phyloP scores from a whole-genome alignment of 106 monocot species.

The Chionographis japonica region DNA sequence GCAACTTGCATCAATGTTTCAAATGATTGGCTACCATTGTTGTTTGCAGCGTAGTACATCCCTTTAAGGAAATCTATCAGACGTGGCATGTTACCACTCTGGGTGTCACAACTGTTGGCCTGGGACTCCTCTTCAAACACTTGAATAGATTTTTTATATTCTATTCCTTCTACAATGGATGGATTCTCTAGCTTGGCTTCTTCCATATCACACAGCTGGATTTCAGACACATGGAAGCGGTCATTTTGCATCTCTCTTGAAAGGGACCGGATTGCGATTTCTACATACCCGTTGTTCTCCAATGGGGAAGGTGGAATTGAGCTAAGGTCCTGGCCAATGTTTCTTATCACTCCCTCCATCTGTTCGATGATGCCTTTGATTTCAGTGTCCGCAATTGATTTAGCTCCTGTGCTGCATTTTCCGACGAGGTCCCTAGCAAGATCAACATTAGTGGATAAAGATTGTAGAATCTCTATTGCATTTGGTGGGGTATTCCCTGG shows the following conservation, averaged over 20 bases:
- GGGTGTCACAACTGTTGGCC: neutral
- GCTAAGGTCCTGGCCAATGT: conserved; percentile 39
- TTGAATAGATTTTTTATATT: neutral
- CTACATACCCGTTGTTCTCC: conserved; percentile 20
- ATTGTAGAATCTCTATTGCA: conserved; percentile 19
- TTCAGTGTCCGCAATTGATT: conserved; percentile 14
- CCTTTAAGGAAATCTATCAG: conserved; percentile 47
- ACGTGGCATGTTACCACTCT: conserved; percentile 22
- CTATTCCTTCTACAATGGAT: neutral
- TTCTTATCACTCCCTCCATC: conserved; percentile 30
- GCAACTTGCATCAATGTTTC: conserved; percentile 12
- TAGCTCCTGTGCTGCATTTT: conserved; percentile 20
- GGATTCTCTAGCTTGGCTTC: conserved; percentile 1
- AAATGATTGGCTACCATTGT: conserved; percentile 1
- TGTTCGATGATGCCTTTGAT: conserved; percentile 26
- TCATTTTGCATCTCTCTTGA: conserved; percentile 47
- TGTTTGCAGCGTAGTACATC: conserved; percentile 18
- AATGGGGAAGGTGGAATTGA: conserved; percentile 40
- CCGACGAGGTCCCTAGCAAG: conserved; percentile 34
- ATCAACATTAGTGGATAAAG: conserved; percentile 35
- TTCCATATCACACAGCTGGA: neutral
- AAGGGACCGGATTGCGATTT: conserved; percentile 18
- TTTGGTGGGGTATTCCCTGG: conserved; percentile 9
- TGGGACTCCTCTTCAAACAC: neutral
- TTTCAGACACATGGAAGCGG: conserved; percentile 2